These are phyloP conservation scores for Euryodendron excelsum DNA, from an alignment of 148 eudicot species.

Conservation along the genomic window DNA sequence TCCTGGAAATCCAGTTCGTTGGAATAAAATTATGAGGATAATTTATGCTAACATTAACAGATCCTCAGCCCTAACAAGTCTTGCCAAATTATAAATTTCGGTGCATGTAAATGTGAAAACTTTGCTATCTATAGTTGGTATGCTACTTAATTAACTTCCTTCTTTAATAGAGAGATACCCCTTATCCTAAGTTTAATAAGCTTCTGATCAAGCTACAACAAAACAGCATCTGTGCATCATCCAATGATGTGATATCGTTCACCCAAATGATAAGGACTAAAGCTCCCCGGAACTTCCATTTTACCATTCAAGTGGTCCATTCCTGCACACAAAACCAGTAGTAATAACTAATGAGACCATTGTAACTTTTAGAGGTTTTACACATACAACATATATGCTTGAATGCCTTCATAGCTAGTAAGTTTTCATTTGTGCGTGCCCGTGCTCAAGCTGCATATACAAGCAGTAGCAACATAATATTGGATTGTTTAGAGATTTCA, in stretches of 20 bases:
- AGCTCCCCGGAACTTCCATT: conserved; percentile 11
- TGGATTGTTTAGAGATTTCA: background rate
- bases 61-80: background rate
- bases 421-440: background rate
- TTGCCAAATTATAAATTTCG: background rate
- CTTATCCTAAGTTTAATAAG: background rate
- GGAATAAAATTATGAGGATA: background rate
- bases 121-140: background rate
- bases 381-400: too few relatives aligned
- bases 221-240: conserved; percentile 8
- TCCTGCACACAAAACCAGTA: conserved; percentile 10
- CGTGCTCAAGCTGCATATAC: too few relatives aligned
- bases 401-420: too few relatives aligned
- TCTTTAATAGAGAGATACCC: background rate
- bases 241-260: background rate
- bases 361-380: too few relatives aligned
- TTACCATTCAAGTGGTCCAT: conserved; percentile 20
- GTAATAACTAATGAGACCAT: too few relatives aligned
- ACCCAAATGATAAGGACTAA: conserved; percentile 11
- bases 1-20: background rate
- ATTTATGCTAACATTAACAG: background rate
- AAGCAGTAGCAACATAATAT: background rate
- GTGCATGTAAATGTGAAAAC: background rate
- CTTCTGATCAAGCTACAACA: background rate
- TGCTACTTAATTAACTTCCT: background rate